A percentile compares a stretch with the other conserved stretches of the same genome.
Conservation (phyloP, 495 filamentous ascomycete species). For the Penicillium roqueforti region DNA sequence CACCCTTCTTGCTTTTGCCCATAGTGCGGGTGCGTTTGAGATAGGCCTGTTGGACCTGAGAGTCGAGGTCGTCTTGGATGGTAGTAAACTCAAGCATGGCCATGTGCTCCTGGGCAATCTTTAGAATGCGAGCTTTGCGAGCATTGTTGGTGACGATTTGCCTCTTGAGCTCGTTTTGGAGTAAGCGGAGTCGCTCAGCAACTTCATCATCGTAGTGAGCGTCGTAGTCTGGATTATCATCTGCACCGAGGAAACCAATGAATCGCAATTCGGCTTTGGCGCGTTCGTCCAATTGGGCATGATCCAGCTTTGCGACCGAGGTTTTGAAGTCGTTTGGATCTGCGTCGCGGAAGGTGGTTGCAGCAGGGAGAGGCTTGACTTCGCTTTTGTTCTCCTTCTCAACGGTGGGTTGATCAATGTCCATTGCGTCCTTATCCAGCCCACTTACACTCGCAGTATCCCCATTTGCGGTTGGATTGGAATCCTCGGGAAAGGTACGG, state of each 20-base stretch:
- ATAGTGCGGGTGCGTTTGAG: constrained; percentile 93
- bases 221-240: constrained; percentile 71
- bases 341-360: constrained; percentile 73
- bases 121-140: constrained; percentile 76
- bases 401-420: constrained; percentile 38
- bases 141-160: constrained; percentile 83
- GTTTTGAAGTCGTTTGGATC: constrained; percentile 55
- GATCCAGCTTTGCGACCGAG: constrained; percentile 65
- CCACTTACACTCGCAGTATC: constrained; percentile 42
- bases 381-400: constrained; percentile 45
- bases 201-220: constrained; percentile 93
- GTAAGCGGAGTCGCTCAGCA: constrained; percentile 76
- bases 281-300: constrained; percentile 80
- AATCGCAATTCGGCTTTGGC: constrained; percentile 88
- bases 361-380: constrained; percentile 55
- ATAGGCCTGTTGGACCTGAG: constrained; percentile 91
- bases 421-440: constrained; percentile 54
- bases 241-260: constrained; percentile 78
- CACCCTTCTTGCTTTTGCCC: constrained; percentile 82
- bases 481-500: constrained; percentile 55
- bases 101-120: constrained; percentile 84
- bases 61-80: constrained; percentile 94
- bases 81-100: constrained; percentile 94
- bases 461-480: constrained; percentile 44
- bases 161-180: constrained; percentile 77